A percentile compares a stretch with the other conserved stretches of the same genome.
phyloP scores from a whole-genome alignment of 495 filamentous ascomycete genomes.

The Cladorrhinum samala region DNA sequence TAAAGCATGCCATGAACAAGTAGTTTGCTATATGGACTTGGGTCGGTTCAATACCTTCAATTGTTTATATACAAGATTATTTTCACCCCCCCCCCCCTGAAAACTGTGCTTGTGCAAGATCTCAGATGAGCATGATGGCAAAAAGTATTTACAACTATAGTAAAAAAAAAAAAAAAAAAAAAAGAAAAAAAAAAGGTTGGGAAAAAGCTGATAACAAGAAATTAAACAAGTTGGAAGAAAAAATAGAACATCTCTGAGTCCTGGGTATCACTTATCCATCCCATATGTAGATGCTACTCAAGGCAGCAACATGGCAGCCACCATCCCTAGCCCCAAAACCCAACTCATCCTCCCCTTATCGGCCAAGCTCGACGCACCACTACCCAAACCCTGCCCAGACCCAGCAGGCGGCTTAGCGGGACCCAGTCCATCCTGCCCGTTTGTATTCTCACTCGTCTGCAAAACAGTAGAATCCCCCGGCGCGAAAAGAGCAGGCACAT shows the following conservation, averaged over 20 bases:
- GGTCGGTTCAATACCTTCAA: too few relatives aligned
- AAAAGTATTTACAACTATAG: too few relatives aligned
- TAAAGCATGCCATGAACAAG: background rate
- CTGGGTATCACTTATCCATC: background rate
- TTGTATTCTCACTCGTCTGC: conserved; percentile 18
- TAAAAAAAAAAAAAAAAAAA: too few relatives aligned
- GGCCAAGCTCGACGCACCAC: conserved; percentile 17
- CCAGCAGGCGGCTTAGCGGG: conserved; percentile 21
- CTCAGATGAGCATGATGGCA: too few relatives aligned
- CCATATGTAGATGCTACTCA: background rate
- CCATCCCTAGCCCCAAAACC: conserved; percentile 11
- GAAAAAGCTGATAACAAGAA: too few relatives aligned
- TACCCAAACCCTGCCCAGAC: conserved; percentile 25
- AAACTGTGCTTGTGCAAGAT: too few relatives aligned
- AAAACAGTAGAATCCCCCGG: conserved; percentile 38
- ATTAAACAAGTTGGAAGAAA: background rate
- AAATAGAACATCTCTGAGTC: too few relatives aligned
- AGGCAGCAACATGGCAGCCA: conserved; percentile 13
- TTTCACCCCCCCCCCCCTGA: too few relatives aligned
- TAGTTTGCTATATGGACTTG: too few relatives aligned
- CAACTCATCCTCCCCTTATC: conserved; percentile 8
- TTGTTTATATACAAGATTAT: too few relatives aligned
- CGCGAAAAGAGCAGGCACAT: conserved; percentile 38
- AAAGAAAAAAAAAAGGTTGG: too few relatives aligned
- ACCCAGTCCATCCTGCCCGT: conserved; percentile 24